Evolutionary conservation across 2,329 filamentous ascomycete genomes (phyloP), one percentile per base, ranked within the genome.

Genomic region (Curvularia verruculosa): DNA sequence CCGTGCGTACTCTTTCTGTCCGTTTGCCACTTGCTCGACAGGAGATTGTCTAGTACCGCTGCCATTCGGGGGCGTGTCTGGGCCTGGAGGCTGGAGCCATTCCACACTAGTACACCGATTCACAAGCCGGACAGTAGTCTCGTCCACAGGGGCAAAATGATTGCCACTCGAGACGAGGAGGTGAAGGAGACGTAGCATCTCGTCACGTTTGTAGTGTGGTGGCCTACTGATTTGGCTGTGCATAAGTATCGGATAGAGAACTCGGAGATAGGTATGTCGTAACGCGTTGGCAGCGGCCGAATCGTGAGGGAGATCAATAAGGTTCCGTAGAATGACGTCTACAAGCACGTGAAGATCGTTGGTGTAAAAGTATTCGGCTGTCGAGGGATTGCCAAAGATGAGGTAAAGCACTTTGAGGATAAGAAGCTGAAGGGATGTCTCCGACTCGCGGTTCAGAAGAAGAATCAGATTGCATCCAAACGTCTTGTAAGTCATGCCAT

Each of bases 401-500:
- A 99, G 86, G 77, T 98, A 99, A 26, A 99, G 82, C 4, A 97
- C 85, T 78, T 99, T 99, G 40, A 99, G 83, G 58, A 98, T 98
- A n/a, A 99, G 84, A 24, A 99, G 84, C 77, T 99, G 96, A 36
- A 96, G 85, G 1, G 92, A 94, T 0, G 95, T 96, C 76, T 98
- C 93, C 9, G 90, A 84, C 81, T 98, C 95, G 68, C 95, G 89
- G 74, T 99, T 99, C 37, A 99, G 83, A 1, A 99, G 84, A 5
- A 99, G 82, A 62, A 99, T 99, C 59, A 99, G 90, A 67, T 98
- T 99, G 79, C 97, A 94, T 50, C 95, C 95, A 80, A 99, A 99
- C 0, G 94, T 97, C 72, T 94, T 93, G 75, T 92, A 98, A 1
- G 83, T 83, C 47, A 87, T 85, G 3, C 94, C 94, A 69, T 95